Evolutionary conservation across 2,329 filamentous ascomycete genomes (phyloP), one percentile per base, ranked within the genome.

Genomic region (Scortechinia acanthostroma): DNA sequence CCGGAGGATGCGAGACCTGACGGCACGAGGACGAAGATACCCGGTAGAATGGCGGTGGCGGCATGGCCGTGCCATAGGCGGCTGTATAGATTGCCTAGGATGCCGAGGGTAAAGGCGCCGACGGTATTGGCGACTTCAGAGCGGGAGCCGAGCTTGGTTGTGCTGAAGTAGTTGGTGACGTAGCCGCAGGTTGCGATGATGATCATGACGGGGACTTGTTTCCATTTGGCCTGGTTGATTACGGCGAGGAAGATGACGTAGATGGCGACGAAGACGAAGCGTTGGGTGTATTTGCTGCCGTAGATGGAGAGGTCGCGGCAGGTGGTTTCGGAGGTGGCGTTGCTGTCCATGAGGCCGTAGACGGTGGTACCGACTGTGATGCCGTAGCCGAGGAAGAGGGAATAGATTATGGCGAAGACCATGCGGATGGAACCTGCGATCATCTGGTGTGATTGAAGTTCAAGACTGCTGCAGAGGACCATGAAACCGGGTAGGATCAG

Each of bases 201-300:
- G 3, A 86, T 65, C 86, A 91, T 91, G 43, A 86, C 73, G 0
- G 87, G 86, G 22, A 81, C 76, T 57, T 91, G 87, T 54, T 78
- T 83, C 77, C 77, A 88, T 62, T 89, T 88, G 47, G 85, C 86
- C 52, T 91, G 86, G 61, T 91, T 90, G 59, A 91, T 83, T 55
- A 91, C 72, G 49, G 85, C 83, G 2, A 88, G 69, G 51, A 80
- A 86, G 21, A 86, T 58, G 2, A 83, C 77, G 63, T 88, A 90
- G 10, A 74, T 64, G 0, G 83, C 68, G 1, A 88, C 85, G 54
- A 87, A 87, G 22, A 86, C 64, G 55, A 84, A 83, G 48, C 71
- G 25, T 30, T 30, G 25, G 25, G 25, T n/a, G 25, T 30, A 30
- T 10, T 10, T n/a, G 50, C 70, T 75, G 35, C 70, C 68, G n/a